Evolutionary conservation across 1,139 yeast species (phyloP), one percentile per base, ranked within the genome.

Genomic region (Meyerozyma sp.): DNA sequence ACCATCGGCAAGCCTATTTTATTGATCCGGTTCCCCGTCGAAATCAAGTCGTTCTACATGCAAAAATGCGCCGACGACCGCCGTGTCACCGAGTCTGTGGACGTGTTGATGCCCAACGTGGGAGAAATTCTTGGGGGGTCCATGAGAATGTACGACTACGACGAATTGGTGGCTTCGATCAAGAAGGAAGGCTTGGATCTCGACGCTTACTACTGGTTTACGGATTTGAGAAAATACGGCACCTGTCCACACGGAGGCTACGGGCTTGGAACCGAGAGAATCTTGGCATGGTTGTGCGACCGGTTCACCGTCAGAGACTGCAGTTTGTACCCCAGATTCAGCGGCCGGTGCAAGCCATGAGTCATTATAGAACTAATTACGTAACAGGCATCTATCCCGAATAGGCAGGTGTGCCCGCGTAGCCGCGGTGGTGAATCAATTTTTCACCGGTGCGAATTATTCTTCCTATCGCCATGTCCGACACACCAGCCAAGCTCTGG

Each of bases 51-150:
- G 5, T 93, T 93, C 77, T 93, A 93, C 82, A 93, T 93, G 98
- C 84, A 86, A 72, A 89, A 84, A 68, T 89, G 96, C 66, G 62
- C 68, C 13, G 97, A 89, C 59, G 98, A 93, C 62, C 84, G 83
- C 51, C 81, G 96, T 62, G 97, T 93, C 58, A 93, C 98, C 43
- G 98, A 94, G 69, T 87, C 96, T 41, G 98, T 93, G 40, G 99
- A 93, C 68, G 96, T 94, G 32, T 78, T 93, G 64, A 91, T 93
- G 96, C 98, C 98, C 58, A 91, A 88, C 59, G 98, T 93, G 45
- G 98, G 98, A 64, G 98, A 91, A 71, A 86, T 93, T 60, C 87
- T 95, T 40, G 98, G 98, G 66, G 98, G 98, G 47, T 91, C 98
- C 43, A 93, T 93, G 99, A 90, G 99, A 79, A 90, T 90, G 55